These are phyloP conservation scores for Xylaria palmicola DNA, from an alignment of 495 filamentous ascomycete species.

Conservation along the genomic window DNA sequence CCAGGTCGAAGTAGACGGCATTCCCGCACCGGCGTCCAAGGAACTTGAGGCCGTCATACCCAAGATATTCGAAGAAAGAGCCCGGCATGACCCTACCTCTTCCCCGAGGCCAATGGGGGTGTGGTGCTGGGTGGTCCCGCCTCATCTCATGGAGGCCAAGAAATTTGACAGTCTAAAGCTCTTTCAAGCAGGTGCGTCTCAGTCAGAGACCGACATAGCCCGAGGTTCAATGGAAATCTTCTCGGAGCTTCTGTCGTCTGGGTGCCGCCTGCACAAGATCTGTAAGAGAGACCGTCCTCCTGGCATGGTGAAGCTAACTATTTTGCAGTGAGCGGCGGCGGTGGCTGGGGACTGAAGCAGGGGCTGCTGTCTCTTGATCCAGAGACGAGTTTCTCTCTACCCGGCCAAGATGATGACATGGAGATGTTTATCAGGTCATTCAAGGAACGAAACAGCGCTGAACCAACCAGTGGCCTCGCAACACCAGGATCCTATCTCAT, in stretches of 20 bases:
- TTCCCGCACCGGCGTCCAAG: constrained; percentile 64
- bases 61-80: constrained; percentile 51
- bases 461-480: constrained; percentile 31
- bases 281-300: constrained; percentile 34
- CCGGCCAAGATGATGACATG: constrained; percentile 28
- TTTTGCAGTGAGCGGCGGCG: constrained; percentile 74
- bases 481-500: constrained; percentile 47
- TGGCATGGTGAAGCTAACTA: constrained; percentile 11
- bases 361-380: constrained; percentile 83
- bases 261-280: constrained; percentile 62
- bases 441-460: constrained; percentile 22
- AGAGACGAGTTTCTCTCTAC: constrained; percentile 45
- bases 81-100: constrained; percentile 11
- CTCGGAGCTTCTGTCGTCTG: constrained; percentile 36
- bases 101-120: constrained; percentile 56
- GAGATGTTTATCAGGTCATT: constrained; percentile 32
- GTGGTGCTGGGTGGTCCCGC: constrained; percentile 71
- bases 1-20: constrained; percentile 53
- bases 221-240: constrained; percentile 19
- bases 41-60: constrained; percentile 71
- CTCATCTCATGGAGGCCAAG: constrained; percentile 17
- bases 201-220: constrained; percentile 22
- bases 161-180: constrained; percentile 21
- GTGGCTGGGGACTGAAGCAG: constrained; percentile 85
- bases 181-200: constrained; percentile 19